Percentiles rank a stretch among this genome's conserved stretches.
phyloP scores from a whole-genome alignment of 1,139 yeast species.

The Debaryomycetaceae sp. region DNA sequence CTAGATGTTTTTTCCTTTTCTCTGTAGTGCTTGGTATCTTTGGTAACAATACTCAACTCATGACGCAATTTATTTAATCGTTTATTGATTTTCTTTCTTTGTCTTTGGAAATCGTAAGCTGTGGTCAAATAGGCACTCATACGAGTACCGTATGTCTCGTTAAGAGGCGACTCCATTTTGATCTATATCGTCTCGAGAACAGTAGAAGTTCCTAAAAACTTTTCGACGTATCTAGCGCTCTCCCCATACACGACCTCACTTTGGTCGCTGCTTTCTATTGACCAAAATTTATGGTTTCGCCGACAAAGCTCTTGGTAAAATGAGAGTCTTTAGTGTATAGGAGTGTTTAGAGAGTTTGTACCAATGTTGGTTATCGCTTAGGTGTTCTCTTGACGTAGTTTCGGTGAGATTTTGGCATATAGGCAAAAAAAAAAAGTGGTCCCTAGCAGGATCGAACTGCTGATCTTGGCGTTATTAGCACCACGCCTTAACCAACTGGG shows the following conservation, averaged over 20 bases:
- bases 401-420: background rate
- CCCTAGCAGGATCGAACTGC: conserved; percentile 89
- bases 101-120: conserved; percentile 49
- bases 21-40: conserved; percentile 54
- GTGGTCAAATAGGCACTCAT: conserved; percentile 48
- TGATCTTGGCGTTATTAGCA: conserved; percentile 84
- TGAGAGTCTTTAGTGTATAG: background rate
- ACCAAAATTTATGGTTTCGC: background rate
- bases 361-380: background rate
- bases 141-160: conserved; percentile 46
- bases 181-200: background rate
- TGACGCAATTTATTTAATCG: conserved; percentile 56
- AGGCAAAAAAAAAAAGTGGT: conserved; percentile 35
- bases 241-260: background rate
- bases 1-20: conserved; percentile 41
- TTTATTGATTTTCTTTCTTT: conserved; percentile 45
- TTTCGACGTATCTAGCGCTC: background rate
- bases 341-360: background rate
- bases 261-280: background rate
- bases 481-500: conserved; percentile 92
- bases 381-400: background rate
- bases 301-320: background rate
- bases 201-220: background rate
- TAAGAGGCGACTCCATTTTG: conserved; percentile 37
- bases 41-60: conserved; percentile 52